Percentiles rank a stretch among this genome's conserved stretches.
These are phyloP conservation scores for Pseudopediastrum boryanum DNA, from an alignment of 139 green algal species.

Conservation along the genomic window DNA sequence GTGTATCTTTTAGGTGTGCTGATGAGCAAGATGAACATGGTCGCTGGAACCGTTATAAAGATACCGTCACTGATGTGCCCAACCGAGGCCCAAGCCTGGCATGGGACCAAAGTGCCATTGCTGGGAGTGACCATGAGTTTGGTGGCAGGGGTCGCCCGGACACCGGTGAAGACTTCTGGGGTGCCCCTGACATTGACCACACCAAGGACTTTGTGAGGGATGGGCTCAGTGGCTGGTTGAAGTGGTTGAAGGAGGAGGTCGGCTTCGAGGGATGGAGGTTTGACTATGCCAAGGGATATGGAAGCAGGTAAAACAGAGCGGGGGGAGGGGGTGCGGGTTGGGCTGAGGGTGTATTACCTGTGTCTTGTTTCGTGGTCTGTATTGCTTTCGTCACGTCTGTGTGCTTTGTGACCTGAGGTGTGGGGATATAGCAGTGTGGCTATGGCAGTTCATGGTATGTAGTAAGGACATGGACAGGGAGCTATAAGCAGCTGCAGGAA, in stretches of 20 bases:
- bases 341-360: background rate
- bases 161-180: conserved; percentile 58
- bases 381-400: no score
- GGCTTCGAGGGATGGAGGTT: conserved; percentile 89
- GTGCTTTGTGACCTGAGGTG: no score
- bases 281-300: conserved; percentile 77
- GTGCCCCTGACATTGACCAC: conserved; percentile 90
- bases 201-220: conserved; percentile 71
- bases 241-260: conserved; percentile 69
- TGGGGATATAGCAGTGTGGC: no score
- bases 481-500: no score
- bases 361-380: no score
- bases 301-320: conserved; percentile 31
- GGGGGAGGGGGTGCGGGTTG: background rate
- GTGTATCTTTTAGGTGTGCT: conserved; percentile 50
- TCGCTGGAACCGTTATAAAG: conserved; percentile 69
- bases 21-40: conserved; percentile 69
- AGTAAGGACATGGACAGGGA: no score
- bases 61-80: conserved; percentile 13
- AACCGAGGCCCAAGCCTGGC: conserved; percentile 10
- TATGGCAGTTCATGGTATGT: no score
- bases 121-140: conserved; percentile 70
- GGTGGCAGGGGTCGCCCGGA: conserved; percentile 66
- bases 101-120: background rate
- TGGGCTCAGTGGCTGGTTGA: conserved; percentile 79